Conservation (phyloP, 805 yeast genomes). For the Pichia pseudocactophila region DNA sequence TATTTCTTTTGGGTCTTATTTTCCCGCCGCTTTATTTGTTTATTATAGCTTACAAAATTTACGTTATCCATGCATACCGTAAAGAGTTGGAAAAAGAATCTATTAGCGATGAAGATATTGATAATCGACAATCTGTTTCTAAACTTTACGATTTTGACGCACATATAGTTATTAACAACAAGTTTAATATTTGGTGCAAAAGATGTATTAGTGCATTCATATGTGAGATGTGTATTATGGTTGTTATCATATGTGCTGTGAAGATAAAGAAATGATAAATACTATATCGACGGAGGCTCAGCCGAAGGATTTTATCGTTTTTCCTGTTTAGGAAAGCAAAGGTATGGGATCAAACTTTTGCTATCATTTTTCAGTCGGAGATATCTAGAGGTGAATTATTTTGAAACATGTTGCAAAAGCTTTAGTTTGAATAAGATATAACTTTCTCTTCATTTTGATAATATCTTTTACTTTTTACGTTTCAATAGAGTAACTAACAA, state of each 20-base stretch:
- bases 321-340: conserved; percentile 5
- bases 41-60: conserved; percentile 5
- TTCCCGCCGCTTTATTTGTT: conserved; percentile 7
- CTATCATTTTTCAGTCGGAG: background rate
- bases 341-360: conserved; percentile 6
- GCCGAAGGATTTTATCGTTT: background rate
- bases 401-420: background rate
- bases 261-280: too few relatives aligned
- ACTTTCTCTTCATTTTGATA: too few relatives aligned
- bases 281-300: too few relatives aligned
- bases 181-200: conserved; percentile 14
- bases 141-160: conserved; percentile 9
- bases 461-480: too few relatives aligned
- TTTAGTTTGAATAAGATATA: background rate
- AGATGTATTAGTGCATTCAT: conserved; percentile 11
- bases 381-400: background rate
- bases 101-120: background rate
- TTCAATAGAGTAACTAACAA: background rate
- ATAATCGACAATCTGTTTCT: background rate
- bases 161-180: conserved; percentile 10
- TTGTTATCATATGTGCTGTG: conserved; percentile 11
- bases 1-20: conserved; percentile 9
- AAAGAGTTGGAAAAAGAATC: background rate
- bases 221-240: conserved; percentile 11
- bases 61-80: background rate